Base-by-base conservation (phyloP, 176 grass and related monocot genomes). In the Lolium multiflorum region DNA sequence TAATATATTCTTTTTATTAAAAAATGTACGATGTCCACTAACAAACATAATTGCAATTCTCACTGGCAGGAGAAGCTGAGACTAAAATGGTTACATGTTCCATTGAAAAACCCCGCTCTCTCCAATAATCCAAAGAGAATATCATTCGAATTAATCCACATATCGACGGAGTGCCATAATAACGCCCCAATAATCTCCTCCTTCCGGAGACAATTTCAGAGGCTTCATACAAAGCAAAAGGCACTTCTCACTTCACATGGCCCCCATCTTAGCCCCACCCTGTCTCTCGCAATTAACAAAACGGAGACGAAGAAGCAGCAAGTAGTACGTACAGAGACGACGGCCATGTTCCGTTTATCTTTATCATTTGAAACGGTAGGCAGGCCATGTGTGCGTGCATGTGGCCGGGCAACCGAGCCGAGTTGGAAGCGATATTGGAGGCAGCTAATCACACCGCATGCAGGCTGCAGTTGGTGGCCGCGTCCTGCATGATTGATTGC, bases 191-290 rank as follows among this genome's bases (percentile, higher is more conserved):
- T 86, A 84, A 92, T 89, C 84, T 59, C 37, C 60, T 18, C 38
- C 31, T 60, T 17, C 22, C 59, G 39, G 65, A 81, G 71, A 75
- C 28, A 77, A 71, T 37, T 79, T 57, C 24, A 43, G 83, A 84
- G 47, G 35, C 70, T 74, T n/a, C 43, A 6, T 65, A 25, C 62
- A 87, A 65, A 85, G 61, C 11, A 46, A 21, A 68, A 14, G 24
- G 86, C 41, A 8, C 65, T 91, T 84, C 94, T 56, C 16, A 91
- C 92, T 93, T 79, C 94, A 97, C 94, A 97, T 97, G 94, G 85
- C 87, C 82, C 46, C 91, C 91, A 93, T 89, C 88, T 88, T 87
- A 81, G 57, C 87, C 78, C 69, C 82, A 75, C 77, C 18, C 83
- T 90, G 79, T 47, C 88, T 28, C 28, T 82, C 35, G 11, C 71